Conservation (phyloP, 768 basidiomycete genomes). For the Collybia sordida region DNA sequence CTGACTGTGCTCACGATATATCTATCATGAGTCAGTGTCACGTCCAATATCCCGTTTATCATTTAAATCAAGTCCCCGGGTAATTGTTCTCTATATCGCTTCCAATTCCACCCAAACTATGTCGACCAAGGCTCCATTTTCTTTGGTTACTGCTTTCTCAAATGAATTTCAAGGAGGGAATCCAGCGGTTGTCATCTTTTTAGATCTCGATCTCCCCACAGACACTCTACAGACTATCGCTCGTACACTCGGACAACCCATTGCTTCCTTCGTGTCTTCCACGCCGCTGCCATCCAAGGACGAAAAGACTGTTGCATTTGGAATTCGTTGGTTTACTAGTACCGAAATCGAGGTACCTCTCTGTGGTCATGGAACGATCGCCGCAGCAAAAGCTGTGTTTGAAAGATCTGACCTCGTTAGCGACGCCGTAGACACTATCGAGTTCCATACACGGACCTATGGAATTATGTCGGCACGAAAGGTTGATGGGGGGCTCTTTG, state of each 20-base stretch:
- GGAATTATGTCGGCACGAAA: background rate
- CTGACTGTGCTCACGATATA: too few species aligned
- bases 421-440: conserved; percentile 13
- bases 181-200: conserved; percentile 41
- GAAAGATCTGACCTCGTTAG: conserved; percentile 22
- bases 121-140: conserved; percentile 26
- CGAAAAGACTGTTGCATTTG: conserved; percentile 16
- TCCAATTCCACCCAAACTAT: conserved; percentile 1
- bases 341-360: conserved; percentile 26
- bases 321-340: conserved; percentile 38
- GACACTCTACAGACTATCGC: conserved; percentile 29
- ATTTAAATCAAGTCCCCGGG: too few species aligned
- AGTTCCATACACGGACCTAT: background rate
- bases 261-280: conserved; percentile 13
- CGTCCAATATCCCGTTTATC: too few species aligned
- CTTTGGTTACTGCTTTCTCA: conserved; percentile 44
- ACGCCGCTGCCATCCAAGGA: background rate
- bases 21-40: too few species aligned
- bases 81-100: too few species aligned
- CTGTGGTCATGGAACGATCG: conserved; percentile 48
- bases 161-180: conserved; percentile 40
- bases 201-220: conserved; percentile 24
- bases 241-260: background rate
- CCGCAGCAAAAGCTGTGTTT: conserved; percentile 41
- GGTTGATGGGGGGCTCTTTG: background rate